Conservation (phyloP, 2,329 filamentous ascomycete genomes). For the Clathrospora elynae region DNA sequence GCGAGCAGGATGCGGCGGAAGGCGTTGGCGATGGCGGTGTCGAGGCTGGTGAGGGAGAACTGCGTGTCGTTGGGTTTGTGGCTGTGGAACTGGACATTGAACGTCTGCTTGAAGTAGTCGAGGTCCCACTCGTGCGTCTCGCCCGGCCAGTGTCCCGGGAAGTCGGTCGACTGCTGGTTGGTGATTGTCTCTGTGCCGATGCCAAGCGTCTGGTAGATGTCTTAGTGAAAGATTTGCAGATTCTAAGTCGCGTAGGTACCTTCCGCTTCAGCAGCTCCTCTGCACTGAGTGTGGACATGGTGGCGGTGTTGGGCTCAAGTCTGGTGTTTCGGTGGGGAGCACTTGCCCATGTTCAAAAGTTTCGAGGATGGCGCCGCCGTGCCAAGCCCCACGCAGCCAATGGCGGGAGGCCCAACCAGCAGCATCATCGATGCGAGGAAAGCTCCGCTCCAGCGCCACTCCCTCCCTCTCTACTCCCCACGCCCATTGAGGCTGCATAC, state of each 20-base stretch:
- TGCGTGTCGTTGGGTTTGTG: constrained; percentile 77
- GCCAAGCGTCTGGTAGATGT: constrained; percentile 69
- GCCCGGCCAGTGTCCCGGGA: constrained; percentile 86
- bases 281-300: constrained; percentile 51
- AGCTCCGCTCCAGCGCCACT: constrained; percentile 44
- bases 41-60: constrained; percentile 90
- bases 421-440: constrained; percentile 35
- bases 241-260: constrained; percentile 50
- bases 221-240: constrained; percentile 9
- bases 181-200: constrained; percentile 90
- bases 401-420: constrained; percentile 32
- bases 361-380: constrained; percentile 20
- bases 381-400: constrained; percentile 41
- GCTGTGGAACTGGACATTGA: constrained; percentile 81
- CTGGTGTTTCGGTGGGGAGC: constrained; percentile 25
- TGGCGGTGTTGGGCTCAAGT: constrained; percentile 19
- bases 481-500: constrained; percentile 43
- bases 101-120: constrained; percentile 70
- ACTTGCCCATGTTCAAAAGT: constrained; percentile 28
- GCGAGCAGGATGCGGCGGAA: constrained; percentile 95
- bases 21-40: constrained; percentile 93
- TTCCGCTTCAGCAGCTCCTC: constrained; percentile 67
- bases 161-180: constrained; percentile 87
- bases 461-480: constrained; percentile 38
- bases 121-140: constrained; percentile 84